A percentile compares a stretch with the other conserved stretches of the same genome.
These are phyloP conservation scores for Populus hybrid DNA, from an alignment of 441 rosid genomes.

Conservation along the genomic window DNA sequence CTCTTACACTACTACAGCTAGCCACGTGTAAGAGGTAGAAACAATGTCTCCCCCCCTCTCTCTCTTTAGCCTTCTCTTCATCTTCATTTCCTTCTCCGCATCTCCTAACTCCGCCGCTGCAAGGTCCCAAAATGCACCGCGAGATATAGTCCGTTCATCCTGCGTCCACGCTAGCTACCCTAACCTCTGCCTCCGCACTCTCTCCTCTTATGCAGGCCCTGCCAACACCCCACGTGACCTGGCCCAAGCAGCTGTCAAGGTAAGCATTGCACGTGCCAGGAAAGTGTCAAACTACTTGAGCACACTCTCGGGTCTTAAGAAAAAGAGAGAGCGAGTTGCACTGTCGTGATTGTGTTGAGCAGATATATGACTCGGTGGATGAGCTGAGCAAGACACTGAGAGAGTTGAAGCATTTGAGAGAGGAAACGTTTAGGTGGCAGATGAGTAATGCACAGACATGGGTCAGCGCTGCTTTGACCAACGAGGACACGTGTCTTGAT, in stretches of 20 bases:
- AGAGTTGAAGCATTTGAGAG: slow-evolving; percentile 55
- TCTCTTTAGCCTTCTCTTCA: slow-evolving; percentile 15
- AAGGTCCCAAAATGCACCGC: background rate
- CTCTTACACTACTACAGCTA: background rate
- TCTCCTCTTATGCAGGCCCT: slow-evolving; percentile 58
- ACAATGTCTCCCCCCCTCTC: background rate
- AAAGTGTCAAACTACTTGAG: slow-evolving; percentile 32
- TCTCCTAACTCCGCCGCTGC: slow-evolving; percentile 18
- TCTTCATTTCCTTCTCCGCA: slow-evolving; percentile 18
- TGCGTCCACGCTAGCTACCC: slow-evolving; percentile 76
- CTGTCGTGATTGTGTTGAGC: slow-evolving; percentile 64
- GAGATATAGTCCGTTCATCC: slow-evolving; percentile 53
- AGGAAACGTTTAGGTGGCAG: slow-evolving; percentile 49
- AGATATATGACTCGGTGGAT: slow-evolving; percentile 64
- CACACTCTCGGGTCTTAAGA: slow-evolving; percentile 16
- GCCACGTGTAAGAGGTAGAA: background rate
- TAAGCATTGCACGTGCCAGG: slow-evolving; percentile 48
- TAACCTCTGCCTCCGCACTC: slow-evolving; percentile 54
- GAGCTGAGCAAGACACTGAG: slow-evolving; percentile 46
- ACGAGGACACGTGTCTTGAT: slow-evolving; percentile 81
- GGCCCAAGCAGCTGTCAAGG: slow-evolving; percentile 66
- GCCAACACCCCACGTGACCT: slow-evolving; percentile 50
- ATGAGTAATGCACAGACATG: slow-evolving; percentile 79
- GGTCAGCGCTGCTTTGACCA: slow-evolving; percentile 73
- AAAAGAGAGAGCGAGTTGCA: slow-evolving; percentile 43